Evolutionary conservation across 2,329 filamentous ascomycete species (phyloP).

Genomic region (Monilinia aucupariae): DNA sequence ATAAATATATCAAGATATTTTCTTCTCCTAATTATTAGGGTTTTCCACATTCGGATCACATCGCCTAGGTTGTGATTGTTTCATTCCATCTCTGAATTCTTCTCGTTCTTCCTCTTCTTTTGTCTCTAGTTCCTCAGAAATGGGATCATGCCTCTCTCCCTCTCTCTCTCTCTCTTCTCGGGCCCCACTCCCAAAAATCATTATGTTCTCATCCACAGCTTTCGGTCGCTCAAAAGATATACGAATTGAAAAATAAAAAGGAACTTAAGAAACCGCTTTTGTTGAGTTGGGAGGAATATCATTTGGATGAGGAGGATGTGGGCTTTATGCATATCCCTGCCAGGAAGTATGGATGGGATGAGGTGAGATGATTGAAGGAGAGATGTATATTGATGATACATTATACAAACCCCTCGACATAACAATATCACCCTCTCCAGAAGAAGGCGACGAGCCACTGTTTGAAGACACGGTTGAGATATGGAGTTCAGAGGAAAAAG

Average conservation of each 20-base stretch:
- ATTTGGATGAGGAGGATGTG: conserved; percentile 11
- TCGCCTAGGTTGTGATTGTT: no score
- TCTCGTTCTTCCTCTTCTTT: no score
- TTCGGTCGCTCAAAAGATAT: conserved; percentile 4
- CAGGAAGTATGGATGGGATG: background rate
- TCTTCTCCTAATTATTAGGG: no score
- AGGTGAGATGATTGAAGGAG: background rate
- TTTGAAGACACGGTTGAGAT: conserved; percentile 12
- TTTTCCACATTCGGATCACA: no score
- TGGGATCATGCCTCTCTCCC: no score
- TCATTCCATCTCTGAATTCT: no score
- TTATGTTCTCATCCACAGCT: conserved; percentile 9
- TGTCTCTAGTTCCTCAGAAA: no score
- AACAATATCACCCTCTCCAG: background rate
- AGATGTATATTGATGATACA: no score
- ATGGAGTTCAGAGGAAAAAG: background rate
- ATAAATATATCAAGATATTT: background rate
- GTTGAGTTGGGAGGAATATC: background rate
- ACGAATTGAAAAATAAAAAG: conserved; percentile 5
- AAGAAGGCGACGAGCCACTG: conserved; percentile 1
- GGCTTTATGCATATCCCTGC: background rate
- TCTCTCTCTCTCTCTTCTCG: background rate
- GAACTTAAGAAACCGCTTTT: background rate
- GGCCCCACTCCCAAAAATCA: background rate
- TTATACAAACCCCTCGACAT: background rate